Conservation (phyloP, 2,329 filamentous ascomycete species). For the Alternaria sp. region DNA sequence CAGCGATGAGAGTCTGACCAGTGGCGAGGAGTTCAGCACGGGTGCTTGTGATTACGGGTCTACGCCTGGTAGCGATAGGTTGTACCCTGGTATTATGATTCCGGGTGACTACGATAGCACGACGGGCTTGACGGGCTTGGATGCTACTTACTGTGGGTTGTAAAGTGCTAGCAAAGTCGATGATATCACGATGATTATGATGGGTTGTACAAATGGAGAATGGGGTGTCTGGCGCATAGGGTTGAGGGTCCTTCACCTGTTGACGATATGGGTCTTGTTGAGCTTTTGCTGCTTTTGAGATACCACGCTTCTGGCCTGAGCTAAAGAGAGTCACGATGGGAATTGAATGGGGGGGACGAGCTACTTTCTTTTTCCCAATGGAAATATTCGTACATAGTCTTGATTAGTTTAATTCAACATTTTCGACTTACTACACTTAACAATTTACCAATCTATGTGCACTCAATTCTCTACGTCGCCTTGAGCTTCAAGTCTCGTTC, state of each 20-base stretch:
- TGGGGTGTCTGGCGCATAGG: background rate
- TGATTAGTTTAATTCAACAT: background rate
- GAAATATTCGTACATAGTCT: background rate
- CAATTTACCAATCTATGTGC: no score
- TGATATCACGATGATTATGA: background rate
- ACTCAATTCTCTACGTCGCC: no score
- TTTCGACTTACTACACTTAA: no score
- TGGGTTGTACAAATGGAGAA: background rate
- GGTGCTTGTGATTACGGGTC: conserved; percentile 36
- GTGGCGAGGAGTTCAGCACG: conserved; percentile 54
- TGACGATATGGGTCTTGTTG: background rate
- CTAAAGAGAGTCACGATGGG: conserved; percentile 10
- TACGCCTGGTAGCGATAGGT: conserved; percentile 38
- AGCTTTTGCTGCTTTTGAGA: conserved; percentile 16
- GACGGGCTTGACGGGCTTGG: conserved; percentile 43
- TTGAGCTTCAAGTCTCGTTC: background rate
- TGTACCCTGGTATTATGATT: conserved; percentile 47
- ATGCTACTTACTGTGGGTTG: conserved; percentile 51
- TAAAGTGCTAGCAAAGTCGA: background rate
- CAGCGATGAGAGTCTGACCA: conserved; percentile 65
- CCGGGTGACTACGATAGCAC: conserved; percentile 38
- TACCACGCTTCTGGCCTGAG: conserved; percentile 29
- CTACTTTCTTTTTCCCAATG: background rate
- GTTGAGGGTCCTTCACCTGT: background rate
- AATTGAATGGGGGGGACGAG: background rate